Base-by-base conservation (phyloP, 306 rosid species). In the Parietaria judaica region DNA sequence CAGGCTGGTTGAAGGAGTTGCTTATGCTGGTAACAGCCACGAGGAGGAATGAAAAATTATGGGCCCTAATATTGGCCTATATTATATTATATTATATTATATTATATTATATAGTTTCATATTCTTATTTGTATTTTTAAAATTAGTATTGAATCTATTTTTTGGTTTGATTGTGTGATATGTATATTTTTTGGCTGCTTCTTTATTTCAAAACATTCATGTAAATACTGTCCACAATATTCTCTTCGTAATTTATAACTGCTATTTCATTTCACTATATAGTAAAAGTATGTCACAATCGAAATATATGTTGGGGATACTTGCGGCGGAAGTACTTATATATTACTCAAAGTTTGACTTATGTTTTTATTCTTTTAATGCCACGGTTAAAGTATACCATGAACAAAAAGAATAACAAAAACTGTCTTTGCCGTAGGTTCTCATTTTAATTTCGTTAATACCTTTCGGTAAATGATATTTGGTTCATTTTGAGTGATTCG, bases 111-210 rank as follows among this genome's bases (percentile, higher is more conserved):
- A 14, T 66, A 35, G 4, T 54, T 37, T 4, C 31, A 16, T 36
- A 45, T 34, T 14, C 56, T 11, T 11, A 14, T 36, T 34, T 5
- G 60, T 14, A 37, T 65, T 67, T 11, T 54, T 65, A 44, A 44
- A 46, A 45, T 14, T 36, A 14, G 43, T 10, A 9, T 8, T 8
- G 31, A 39, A 1, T 13, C 57, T 47, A 13, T 59, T 69, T 43
- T 69, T 64, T 64, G 47, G 58, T 62, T 5, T 52, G 36, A 34
- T 47, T 67, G 23, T 46, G 5, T 58, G 80, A 54, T 64, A 67
- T 72, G 77, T 72, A 72, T 67, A 68, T 72, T 65, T 72, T 65
- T 39, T 60, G 61, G 74, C 72, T 44, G 62, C 47, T 7, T 48
- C 13, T 47, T 54, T 56, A 58, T 23, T 39, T 15, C 12, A 23